phyloP scores from a whole-genome alignment of 1,284 basidiomycete genomes.

The Phaffia rhodozyma region DNA sequence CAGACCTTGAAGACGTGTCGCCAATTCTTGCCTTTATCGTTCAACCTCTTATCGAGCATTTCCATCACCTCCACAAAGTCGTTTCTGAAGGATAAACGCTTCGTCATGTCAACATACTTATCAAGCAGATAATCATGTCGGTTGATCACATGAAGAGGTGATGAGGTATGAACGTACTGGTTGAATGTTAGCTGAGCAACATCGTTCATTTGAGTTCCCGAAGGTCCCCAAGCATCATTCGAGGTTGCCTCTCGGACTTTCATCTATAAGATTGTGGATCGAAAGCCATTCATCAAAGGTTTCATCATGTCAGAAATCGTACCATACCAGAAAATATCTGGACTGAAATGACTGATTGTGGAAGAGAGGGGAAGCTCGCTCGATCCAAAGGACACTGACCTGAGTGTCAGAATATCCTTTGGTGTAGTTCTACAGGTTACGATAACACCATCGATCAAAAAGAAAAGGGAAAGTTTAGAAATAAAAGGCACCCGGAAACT shows the following conservation, averaged over 20 bases:
- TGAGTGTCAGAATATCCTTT: conserved; percentile 75
- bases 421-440: conserved; percentile 55
- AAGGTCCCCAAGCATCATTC: conserved; percentile 99
- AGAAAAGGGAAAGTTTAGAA: too few species aligned
- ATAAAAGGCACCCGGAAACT: too few species aligned
- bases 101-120: neutral
- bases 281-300: neutral
- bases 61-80: conserved; percentile 99
- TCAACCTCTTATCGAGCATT: conserved; percentile 97
- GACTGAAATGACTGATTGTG: neutral
- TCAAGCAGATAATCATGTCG: neutral
- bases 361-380: neutral
- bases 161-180: conserved; percentile 51
- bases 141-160: neutral
- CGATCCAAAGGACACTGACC: conserved; percentile 21
- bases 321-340: neutral
- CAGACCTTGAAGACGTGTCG: conserved; percentile 94
- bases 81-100: conserved; percentile 43
- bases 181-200: conserved; percentile 95
- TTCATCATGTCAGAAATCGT: neutral
- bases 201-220: conserved; percentile 98
- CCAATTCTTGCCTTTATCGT: conserved; percentile 99
- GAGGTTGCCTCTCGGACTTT: conserved; percentile 98
- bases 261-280: conserved; percentile 48
- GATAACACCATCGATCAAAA: too few species aligned